Evolutionary conservation across 2,329 filamentous ascomycete genomes (phyloP), one percentile per base, ranked within the genome.

Genomic region (Talaromyces sp.): DNA sequence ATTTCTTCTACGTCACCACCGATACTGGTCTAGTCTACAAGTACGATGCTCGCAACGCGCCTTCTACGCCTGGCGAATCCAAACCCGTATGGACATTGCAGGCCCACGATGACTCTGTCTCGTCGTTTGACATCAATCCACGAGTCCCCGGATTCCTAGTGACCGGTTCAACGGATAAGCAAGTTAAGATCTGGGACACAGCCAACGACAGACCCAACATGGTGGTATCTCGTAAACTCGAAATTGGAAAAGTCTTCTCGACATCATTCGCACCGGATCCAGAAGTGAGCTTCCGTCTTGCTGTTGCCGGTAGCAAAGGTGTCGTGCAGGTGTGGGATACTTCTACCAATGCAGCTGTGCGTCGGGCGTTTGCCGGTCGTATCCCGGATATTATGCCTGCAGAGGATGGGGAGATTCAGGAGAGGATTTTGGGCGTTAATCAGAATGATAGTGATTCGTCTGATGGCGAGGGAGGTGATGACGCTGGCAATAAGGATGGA

Each of bases 111-210:
- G 87, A 93, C 73, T 89, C 90, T 2, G 83, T 97, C 45, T 96
- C 91, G 8, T 87, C 91, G 0, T 97, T 99, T 72, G 92, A 96
- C 73, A 84, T 97, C 76, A 97, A 97, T 79, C 82, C 87, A 3
- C 79, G 86, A 52, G 91, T 99, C 60, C 93, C 94, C 1, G 94
- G 94, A 43, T 97, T 90, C 81, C 84, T 99, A 75, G 94, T 85
- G 13, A 97, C 94, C 0, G 94, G 92, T 2, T 96, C 91, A 2
- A 92, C 89, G 13, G 94, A 99, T 79, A 93, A 91, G 79, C 89
- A 88, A 5, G 91, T 97, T 66, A 99, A 99, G 81, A 81, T 99
- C 58, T 99, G 94, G 94, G 96, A 96, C 75, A 85, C 97, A 58
- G 83, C 88, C 65, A 75, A 87, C 11, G 83, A 84, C 40, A 91